Conservation (phyloP, 306 rosid species). For the Potentilla sterilis region DNA sequence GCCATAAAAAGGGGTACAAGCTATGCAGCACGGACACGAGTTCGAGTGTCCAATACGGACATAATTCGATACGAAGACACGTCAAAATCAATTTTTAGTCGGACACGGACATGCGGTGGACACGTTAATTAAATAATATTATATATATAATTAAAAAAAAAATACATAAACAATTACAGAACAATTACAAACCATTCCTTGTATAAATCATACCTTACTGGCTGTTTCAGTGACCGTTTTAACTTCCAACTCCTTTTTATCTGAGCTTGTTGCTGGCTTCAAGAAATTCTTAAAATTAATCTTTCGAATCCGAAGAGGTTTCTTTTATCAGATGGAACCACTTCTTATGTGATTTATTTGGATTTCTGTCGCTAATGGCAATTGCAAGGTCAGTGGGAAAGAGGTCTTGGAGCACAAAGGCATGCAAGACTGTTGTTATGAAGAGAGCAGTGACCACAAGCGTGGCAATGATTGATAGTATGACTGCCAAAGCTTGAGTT, state of each 20-base stretch:
- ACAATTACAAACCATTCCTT: no score
- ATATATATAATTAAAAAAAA: no score
- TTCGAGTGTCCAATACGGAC: no score
- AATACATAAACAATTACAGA: no score
- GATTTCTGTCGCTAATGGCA: conserved; percentile 74
- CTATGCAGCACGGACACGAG: no score
- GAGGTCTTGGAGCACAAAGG: conserved; percentile 66
- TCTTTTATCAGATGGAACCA: conserved; percentile 59
- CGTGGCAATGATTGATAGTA: conserved; percentile 46
- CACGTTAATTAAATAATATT: no score
- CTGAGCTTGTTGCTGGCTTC: conserved; percentile 42
- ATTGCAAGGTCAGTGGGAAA: conserved; percentile 92
- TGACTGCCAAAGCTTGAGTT: conserved; percentile 52
- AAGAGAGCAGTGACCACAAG: conserved; percentile 53
- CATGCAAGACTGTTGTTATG: conserved; percentile 60
- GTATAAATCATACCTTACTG: no score
- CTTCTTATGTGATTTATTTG: conserved; percentile 42
- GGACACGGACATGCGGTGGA: no score
- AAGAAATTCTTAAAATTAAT: conserved; percentile 66
- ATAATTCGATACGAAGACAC: no score
- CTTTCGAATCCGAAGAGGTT: conserved; percentile 45
- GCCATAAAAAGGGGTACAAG: no score
- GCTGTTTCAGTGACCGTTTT: conserved; percentile 33
- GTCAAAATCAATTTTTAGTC: no score
- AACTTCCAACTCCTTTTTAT: conserved; percentile 42